Conservation (phyloP, 208 protist genomes). For the Balamuthia mandrillaris region DNA sequence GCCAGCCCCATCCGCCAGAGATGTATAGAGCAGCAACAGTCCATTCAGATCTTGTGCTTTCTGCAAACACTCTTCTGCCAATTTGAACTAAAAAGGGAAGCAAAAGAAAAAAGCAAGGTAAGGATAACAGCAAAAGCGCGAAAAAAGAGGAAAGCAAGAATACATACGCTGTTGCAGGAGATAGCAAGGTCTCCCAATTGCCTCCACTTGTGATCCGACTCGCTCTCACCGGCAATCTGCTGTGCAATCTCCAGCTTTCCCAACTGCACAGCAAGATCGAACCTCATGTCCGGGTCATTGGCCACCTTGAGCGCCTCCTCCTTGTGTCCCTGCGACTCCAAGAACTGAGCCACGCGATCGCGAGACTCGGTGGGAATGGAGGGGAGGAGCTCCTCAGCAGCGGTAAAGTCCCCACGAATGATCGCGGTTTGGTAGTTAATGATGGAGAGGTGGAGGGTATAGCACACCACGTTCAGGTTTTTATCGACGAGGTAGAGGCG, state of each 20-base stretch:
- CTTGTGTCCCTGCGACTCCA: conserved; percentile 78
- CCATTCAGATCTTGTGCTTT: conserved; percentile 64
- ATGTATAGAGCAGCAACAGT: conserved; percentile 71
- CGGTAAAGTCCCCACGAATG: conserved; percentile 87
- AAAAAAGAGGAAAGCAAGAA: background rate
- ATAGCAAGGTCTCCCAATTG: conserved; percentile 89
- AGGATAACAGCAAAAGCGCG: background rate
- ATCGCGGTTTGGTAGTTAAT: conserved; percentile 96
- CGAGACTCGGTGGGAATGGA: conserved; percentile 77
- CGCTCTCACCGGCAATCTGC: conserved; percentile 71
- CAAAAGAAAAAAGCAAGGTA: conserved; percentile 28
- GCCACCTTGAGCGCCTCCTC: conserved; percentile 87
- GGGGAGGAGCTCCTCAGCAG: conserved; percentile 78
- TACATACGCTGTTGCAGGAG: conserved; percentile 13
- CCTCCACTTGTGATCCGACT: conserved; percentile 84
- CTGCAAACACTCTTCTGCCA: conserved; percentile 77
- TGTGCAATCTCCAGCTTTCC: conserved; percentile 75
- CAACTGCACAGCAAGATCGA: conserved; percentile 89
- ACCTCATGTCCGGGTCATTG: conserved; percentile 90
- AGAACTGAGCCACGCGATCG: conserved; percentile 88
- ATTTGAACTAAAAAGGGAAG: conserved; percentile 72
- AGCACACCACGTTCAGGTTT: conserved; percentile 77
- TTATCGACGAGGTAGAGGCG: conserved; percentile 94
- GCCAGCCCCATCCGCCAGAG: conserved; percentile 68
- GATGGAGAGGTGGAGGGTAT: conserved; percentile 83